Percentiles rank a stretch among this genome's conserved stretches.
Evolutionary conservation across 2,329 filamentous ascomycete genomes (phyloP).

Genomic region (Xylaria multiplex): DNA sequence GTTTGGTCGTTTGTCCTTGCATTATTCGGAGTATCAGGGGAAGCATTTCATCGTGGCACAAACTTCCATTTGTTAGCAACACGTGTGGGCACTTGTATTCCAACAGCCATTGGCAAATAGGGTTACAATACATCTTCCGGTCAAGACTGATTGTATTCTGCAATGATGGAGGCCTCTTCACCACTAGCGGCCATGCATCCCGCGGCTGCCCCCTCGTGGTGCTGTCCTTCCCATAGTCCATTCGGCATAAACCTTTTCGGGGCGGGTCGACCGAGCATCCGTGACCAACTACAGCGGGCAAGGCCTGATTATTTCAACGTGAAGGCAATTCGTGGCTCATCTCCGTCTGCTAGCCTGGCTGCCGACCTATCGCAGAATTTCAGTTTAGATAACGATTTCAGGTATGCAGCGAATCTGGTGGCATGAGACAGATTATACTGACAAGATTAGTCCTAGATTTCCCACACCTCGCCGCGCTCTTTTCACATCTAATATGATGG

Average conservation of each 20-base stretch:
- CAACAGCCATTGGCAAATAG: conserved; percentile 46
- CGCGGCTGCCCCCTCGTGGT: conserved; percentile 73
- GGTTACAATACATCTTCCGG: conserved; percentile 44
- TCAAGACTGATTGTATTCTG: conserved; percentile 20
- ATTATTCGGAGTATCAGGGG: conserved; percentile 36
- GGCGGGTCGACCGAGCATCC: conserved; percentile 77
- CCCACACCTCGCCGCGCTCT: conserved; percentile 85
- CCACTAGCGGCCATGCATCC: conserved; percentile 93
- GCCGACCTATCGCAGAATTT: conserved; percentile 98
- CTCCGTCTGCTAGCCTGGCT: conserved; percentile 88
- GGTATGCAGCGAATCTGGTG: conserved; percentile 65
- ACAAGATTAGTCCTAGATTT: conserved; percentile 73
- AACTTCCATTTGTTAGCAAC: conserved; percentile 42
- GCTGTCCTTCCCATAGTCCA: conserved; percentile 58
- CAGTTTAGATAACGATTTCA: conserved; percentile 83
- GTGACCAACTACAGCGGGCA: conserved; percentile 73
- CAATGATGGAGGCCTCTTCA: conserved; percentile 88
- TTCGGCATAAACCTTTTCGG: conserved; percentile 60
- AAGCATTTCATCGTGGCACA: conserved; percentile 45
- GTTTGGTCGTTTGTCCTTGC: conserved; percentile 28
- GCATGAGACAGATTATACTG: conserved; percentile 15
- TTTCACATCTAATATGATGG: conserved; percentile 79
- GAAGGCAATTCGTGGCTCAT: conserved; percentile 83
- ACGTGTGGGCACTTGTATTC: conserved; percentile 39
- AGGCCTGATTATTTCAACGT: conserved; percentile 82